phyloP scores from a whole-genome alignment of 176 grass and related monocot species.

The Oryza rufipogon region DNA sequence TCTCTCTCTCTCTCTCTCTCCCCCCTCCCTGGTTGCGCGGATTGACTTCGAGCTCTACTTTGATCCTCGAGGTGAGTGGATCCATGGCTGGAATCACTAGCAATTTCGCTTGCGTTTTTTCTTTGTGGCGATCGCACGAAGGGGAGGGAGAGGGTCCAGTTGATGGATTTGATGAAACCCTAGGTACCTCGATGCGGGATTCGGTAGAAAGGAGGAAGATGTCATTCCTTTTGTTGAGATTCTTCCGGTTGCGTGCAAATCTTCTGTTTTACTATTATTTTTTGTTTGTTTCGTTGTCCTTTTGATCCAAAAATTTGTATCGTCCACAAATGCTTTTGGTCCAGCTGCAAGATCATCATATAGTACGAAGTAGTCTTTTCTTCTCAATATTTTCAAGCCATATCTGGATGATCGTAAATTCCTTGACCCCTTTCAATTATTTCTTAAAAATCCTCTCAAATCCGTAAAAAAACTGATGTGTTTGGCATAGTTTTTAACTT shows the following conservation, averaged over 20 bases:
- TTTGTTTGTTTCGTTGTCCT: background rate
- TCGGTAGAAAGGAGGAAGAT: background rate
- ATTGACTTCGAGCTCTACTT: constrained; percentile 12
- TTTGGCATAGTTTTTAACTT: background rate
- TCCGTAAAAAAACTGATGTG: background rate
- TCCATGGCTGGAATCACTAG: background rate
- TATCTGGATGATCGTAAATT: background rate
- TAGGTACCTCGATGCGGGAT: background rate
- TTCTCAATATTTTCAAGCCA: background rate
- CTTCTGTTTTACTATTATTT: background rate
- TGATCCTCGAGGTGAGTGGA: background rate
- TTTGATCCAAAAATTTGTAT: background rate
- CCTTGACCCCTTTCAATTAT: background rate
- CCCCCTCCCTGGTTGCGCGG: background rate
- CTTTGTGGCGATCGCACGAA: background rate
- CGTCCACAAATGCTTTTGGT: background rate
- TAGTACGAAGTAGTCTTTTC: background rate
- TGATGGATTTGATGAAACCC: constrained; percentile 37
- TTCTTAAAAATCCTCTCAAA: background rate
- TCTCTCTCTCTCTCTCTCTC: background rate
- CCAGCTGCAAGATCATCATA: background rate
- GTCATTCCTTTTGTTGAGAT: constrained; percentile 15
- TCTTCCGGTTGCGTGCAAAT: background rate
- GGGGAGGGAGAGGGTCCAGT: background rate
- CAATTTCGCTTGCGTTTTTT: background rate